Evolutionary conservation across 2,329 filamentous ascomycete species (phyloP), one percentile per base, ranked within the genome.

Genomic region (Ascochyta clinopodiicola): DNA sequence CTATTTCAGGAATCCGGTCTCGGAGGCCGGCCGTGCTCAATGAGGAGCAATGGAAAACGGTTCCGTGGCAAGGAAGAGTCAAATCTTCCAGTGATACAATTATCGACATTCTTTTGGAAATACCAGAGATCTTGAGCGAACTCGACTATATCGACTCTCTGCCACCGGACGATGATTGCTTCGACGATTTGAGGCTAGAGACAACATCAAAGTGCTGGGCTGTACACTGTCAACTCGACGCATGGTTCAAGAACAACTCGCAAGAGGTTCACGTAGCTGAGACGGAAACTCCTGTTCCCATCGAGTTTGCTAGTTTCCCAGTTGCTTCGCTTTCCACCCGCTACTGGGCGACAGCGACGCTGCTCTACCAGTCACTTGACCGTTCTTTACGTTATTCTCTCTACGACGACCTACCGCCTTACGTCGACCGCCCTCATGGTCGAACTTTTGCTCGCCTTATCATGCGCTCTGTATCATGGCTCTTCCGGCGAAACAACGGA

Each of bases 21-120:
- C 58, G 75, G 27, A 72, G 66, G 44, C 56, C 62, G 3, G 71
- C 68, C 5, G 59, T 72, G 17, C 44, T 77, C 17, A 69, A 72
- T 15, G 61, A 63, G 2, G 52, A 62, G 13, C 63, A 64, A 19
- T 78, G 75, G 75, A 74, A 72, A 37, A 75, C 64, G 0, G 43
- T 74, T 4, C 75, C 75, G 2, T 77, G 75, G 75, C 61, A 42
- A 24, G 63, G 59, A 15, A 59, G 63, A 34, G 59, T 59, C 19
- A 74, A 75, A 51, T 70, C 68, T 2, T 64, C 71, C 22, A 70
- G 72, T 29, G 75, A 77, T 48, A 53, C 52, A 4, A 61, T 78
- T 19, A 47, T 76, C 6, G 74, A 77, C 49, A 66, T 75, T 12
- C 52, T 74, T 8, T 67, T 68, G 7, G 59, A 62, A 2, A 51